Conservation (phyloP, 2,329 filamentous ascomycete genomes). For the Stagonosporopsis chrysanthemi region DNA sequence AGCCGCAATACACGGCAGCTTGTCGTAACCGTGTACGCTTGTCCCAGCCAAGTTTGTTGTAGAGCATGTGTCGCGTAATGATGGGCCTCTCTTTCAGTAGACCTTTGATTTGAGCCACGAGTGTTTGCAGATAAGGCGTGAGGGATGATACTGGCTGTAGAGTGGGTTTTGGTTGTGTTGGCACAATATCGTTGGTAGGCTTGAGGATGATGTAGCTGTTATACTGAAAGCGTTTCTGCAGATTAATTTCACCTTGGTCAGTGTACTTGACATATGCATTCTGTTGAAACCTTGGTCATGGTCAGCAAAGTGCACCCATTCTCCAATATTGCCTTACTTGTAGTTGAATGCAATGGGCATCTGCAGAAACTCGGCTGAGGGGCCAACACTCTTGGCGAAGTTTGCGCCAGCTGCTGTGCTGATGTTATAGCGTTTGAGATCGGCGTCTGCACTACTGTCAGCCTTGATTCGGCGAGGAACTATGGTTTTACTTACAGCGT, state of each 20-base stretch:
- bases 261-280: constrained; percentile 76
- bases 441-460: constrained; percentile 54
- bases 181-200: constrained; percentile 68
- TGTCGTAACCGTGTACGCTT: constrained; percentile 69
- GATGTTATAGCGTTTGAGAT: constrained; percentile 68
- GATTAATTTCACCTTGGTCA: constrained; percentile 50
- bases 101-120: constrained; percentile 69
- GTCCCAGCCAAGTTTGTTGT: constrained; percentile 71
- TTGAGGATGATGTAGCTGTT: constrained; percentile 60
- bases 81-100: constrained; percentile 79
- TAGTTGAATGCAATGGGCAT: constrained; percentile 75
- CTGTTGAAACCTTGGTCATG: constrained; percentile 73
- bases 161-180: constrained; percentile 66
- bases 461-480: neutral
- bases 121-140: constrained; percentile 66
- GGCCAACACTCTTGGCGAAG: constrained; percentile 73
- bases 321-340: constrained; percentile 45
- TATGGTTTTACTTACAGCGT: constrained; percentile 63
- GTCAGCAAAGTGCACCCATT: constrained; percentile 1
- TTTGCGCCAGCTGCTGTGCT: constrained; percentile 57
- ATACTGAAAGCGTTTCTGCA: constrained; percentile 37
- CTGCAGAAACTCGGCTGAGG: constrained; percentile 79
- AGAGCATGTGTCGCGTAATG: constrained; percentile 83
- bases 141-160: constrained; percentile 59
- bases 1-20: constrained; percentile 83